Percentiles rank a stretch among this genome's conserved stretches.
These are phyloP conservation scores for Sporothrix phasma DNA, from an alignment of 2,329 filamentous ascomycete species.

Conservation along the genomic window DNA sequence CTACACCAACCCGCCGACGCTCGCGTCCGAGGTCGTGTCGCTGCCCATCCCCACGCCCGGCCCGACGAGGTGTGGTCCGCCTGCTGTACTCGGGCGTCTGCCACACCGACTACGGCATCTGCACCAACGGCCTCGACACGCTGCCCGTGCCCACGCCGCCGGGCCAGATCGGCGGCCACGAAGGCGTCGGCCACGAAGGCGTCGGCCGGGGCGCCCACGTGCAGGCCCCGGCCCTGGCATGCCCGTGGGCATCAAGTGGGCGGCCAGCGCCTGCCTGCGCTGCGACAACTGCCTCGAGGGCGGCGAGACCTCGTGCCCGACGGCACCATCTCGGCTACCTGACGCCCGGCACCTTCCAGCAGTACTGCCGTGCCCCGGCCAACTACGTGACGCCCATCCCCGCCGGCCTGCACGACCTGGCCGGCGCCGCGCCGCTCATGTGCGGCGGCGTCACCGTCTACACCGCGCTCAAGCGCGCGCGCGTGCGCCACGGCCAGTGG, in stretches of 20 bases:
- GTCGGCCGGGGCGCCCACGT: conserved; percentile 7
- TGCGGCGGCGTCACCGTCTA: conserved; percentile 70
- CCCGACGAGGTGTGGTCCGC: no score
- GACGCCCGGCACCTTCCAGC: conserved; percentile 1
- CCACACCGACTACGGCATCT: conserved; percentile 11
- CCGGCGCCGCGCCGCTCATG: conserved; percentile 57
- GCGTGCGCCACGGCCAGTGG: conserved; percentile 54
- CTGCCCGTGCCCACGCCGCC: conserved; percentile 13
- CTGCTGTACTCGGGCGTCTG: conserved; percentile 14
- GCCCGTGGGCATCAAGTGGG: conserved; percentile 10
- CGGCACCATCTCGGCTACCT: conserved; percentile 6
- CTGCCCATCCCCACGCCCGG: no score
- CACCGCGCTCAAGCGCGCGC: conserved; percentile 65
- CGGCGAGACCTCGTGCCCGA: conserved; percentile 93
- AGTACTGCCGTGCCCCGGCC: conserved; percentile 4
- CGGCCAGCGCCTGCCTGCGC: conserved; percentile 53
- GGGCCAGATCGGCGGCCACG: conserved; percentile 12
- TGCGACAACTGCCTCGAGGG: conserved; percentile 99
- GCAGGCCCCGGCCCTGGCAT: conserved; percentile 1
- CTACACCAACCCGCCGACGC: no score
- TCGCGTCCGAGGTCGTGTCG: no score
- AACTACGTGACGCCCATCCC: conserved; percentile 2
- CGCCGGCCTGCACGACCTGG: conserved; percentile 32
- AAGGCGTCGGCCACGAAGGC: conserved; percentile 11
- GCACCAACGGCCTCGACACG: conserved; percentile 6